Evolutionary conservation across 75 land plant species (phyloP).

Genomic region (Pinus albicaulis): DNA sequence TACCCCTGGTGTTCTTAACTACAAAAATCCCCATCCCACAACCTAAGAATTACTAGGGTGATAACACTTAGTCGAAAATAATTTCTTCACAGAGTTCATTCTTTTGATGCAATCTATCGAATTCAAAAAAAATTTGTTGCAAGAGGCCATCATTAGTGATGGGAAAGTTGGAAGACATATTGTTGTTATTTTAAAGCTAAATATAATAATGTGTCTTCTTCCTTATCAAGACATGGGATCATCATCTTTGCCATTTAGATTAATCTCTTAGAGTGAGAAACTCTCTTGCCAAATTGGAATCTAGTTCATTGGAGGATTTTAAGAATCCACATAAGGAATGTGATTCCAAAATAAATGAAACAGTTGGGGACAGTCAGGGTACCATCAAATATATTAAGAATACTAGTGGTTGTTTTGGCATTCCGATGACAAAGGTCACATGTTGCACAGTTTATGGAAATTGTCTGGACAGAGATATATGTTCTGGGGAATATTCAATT

Average conservation of each 20-base stretch:
- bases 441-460: background rate
- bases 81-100: background rate
- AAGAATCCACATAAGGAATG: background rate
- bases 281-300: background rate
- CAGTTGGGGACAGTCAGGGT: background rate
- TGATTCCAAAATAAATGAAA: background rate
- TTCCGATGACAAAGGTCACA: background rate
- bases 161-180: too few relatives aligned
- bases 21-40: too few relatives aligned
- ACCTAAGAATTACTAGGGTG: too few relatives aligned
- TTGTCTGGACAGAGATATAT: background rate
- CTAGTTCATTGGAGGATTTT: background rate
- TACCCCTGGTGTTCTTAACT: too few relatives aligned
- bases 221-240: slow-evolving; percentile 52
- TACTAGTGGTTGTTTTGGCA: background rate
- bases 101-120: too few relatives aligned
- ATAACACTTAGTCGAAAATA: background rate
- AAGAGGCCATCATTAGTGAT: too few relatives aligned
- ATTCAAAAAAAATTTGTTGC: too few relatives aligned
- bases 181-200: too few relatives aligned
- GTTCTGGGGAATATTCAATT: background rate
- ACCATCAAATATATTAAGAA: background rate
- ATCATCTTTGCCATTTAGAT: slow-evolving; percentile 22
- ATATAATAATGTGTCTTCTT: slow-evolving; percentile 19
- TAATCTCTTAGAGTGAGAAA: slow-evolving; percentile 22